phyloP scores from a whole-genome alignment of 2,329 filamentous ascomycete genomes.

The Microcyclosporella mali region DNA sequence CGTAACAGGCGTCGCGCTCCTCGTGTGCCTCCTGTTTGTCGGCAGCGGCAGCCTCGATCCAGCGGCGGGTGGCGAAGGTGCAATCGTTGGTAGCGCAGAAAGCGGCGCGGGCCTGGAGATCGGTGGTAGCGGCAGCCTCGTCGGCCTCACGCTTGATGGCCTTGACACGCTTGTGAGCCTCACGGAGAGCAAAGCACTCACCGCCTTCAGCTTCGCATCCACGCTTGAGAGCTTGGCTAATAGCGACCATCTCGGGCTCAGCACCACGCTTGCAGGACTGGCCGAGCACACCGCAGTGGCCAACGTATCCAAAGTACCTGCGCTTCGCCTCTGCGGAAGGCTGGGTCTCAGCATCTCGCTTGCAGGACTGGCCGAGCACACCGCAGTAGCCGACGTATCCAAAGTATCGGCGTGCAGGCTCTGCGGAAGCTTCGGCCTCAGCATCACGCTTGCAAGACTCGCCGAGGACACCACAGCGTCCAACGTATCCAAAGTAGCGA shows the following conservation, averaged over 20 bases:
- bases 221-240: slow-evolving; percentile 10
- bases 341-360: not conserved
- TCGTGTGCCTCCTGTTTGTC: slow-evolving; percentile 1
- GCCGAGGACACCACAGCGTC: slow-evolving; percentile 37
- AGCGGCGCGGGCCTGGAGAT: slow-evolving; percentile 4
- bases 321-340: slow-evolving; percentile 4
- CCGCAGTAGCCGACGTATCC: slow-evolving; percentile 32
- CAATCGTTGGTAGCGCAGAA: slow-evolving; percentile 8
- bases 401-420: not conserved
- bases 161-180: slow-evolving; percentile 23
- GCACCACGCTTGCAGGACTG: slow-evolving; percentile 36
- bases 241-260: slow-evolving; percentile 11
- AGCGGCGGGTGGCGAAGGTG: slow-evolving; percentile 4
- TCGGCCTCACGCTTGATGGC: slow-evolving; percentile 24
- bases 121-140: slow-evolving; percentile 5
- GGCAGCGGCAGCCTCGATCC: slow-evolving; percentile 7
- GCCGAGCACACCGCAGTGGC: slow-evolving; percentile 34
- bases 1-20: slow-evolving; percentile 11
- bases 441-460: slow-evolving; percentile 39
- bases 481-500: slow-evolving; percentile 10
- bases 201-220: slow-evolving; percentile 16
- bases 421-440: slow-evolving; percentile 23
- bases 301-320: not conserved
- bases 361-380: slow-evolving; percentile 38
- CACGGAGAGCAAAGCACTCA: slow-evolving; percentile 24